Conservation (phyloP, 768 basidiomycete genomes). For the Phylloporus arenicola region DNA sequence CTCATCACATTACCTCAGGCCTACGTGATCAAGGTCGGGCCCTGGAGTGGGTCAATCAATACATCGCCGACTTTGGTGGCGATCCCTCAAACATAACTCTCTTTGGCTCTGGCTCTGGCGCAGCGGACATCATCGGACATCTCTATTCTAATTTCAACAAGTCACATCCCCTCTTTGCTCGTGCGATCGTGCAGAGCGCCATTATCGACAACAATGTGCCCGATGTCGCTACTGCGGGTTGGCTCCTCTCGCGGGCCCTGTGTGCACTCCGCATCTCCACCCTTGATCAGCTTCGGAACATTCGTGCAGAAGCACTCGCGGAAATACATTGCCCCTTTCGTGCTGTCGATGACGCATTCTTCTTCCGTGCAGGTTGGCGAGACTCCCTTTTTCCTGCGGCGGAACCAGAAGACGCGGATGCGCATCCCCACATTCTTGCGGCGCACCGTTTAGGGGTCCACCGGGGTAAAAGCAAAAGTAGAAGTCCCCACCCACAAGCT, state of each 20-base stretch:
- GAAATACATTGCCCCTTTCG: conserved; percentile 47
- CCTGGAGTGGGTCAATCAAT: conserved; percentile 56
- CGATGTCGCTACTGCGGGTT: conserved; percentile 54
- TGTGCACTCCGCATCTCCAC: conserved; percentile 47
- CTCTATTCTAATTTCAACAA: conserved; percentile 62
- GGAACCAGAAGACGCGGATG: conserved; percentile 18
- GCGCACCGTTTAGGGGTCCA: conserved; percentile 23
- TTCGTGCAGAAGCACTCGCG: conserved; percentile 54
- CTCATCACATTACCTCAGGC: conserved; percentile 33
- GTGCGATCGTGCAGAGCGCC: conserved; percentile 72
- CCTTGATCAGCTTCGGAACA: conserved; percentile 57
- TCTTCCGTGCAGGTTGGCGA: conserved; percentile 60
- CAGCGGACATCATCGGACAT: conserved; percentile 54
- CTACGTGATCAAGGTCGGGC: conserved; percentile 60
- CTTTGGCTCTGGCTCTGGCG: conserved; percentile 39
- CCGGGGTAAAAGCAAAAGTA: conserved; percentile 22
- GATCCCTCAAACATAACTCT: conserved; percentile 47
- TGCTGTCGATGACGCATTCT: conserved; percentile 63
- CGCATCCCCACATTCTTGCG: conserved; percentile 11
- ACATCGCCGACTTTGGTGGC: conserved; percentile 63
- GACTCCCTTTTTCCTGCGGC: conserved; percentile 35
- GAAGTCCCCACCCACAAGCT: conserved; percentile 25
- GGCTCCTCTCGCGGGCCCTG: conserved; percentile 62
- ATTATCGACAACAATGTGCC: conserved; percentile 59
- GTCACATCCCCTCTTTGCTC: conserved; percentile 56